Base-by-base conservation (phyloP, 208 protist genomes). In the Leishmania tropica region DNA sequence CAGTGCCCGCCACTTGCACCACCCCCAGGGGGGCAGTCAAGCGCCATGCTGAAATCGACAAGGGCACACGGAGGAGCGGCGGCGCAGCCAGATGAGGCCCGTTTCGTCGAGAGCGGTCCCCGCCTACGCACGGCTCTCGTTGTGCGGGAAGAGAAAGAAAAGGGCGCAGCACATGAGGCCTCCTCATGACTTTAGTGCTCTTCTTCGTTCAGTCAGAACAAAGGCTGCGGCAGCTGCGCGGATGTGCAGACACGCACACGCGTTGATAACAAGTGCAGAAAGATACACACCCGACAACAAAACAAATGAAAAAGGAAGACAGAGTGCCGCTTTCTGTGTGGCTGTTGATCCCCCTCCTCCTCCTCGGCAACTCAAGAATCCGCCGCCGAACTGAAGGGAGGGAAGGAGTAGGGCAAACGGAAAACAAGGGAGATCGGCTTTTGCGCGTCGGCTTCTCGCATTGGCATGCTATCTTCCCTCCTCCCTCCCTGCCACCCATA, bases 161-260 rank as follows among this genome's bases (percentile, higher is more conserved):
- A 58, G 71, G 28, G 19, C n/a, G 11, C 47, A 75, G 71, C 45
- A 28, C 71, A 56, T 75, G 71, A 75, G 71, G 71, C 15, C 71
- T 15, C 47, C 71, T 51, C 71, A 75, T 75, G 42, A 24, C 10
- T n/a, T 35, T 28, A 2, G 47, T 37, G 24, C 15, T 47, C 3
- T n/a, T 42, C 40, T n/a, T 28, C 37, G 40, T n/a, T 21, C 65
- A 72, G 37, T 47, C 19, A 42, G 31, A 42, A 11, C 5, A 42
- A 42, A 72, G 21, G 7, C 65, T 72, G 4, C 21, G 65, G 65
- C 31, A 72, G 37, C 65, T 47, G 65, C 37, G 65, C 65, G 10
- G 65, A n/a, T 47, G 19, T 31, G 40, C 65, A 72, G 19, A 47
- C 24, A 10, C 4, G 37, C 5, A n/a, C 37, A n/a, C 8, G 40